These are phyloP conservation scores for Trichophyton rubrum DNA, from an alignment of 2,329 filamentous ascomycete species.

Conservation along the genomic window DNA sequence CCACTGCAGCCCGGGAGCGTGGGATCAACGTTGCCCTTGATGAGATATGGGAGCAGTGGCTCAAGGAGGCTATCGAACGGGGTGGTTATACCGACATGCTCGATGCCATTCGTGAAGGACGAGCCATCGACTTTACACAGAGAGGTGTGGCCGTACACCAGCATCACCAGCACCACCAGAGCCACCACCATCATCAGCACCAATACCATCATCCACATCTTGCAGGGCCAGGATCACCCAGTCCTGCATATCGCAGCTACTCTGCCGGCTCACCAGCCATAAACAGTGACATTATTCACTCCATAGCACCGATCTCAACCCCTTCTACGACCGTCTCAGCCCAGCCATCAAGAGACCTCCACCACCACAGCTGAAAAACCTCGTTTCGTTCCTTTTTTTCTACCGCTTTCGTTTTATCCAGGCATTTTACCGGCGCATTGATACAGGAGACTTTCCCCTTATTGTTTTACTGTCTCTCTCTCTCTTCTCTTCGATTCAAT, in stretches of 20 bases:
- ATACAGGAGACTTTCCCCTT: background rate
- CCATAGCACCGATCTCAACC: background rate
- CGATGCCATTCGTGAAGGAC: conserved; percentile 27
- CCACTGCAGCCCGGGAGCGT: conserved; percentile 41
- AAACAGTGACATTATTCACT: background rate
- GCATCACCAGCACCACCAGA: background rate
- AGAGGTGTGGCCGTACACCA: background rate
- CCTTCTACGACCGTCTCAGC: background rate
- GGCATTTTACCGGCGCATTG: conserved; percentile 4
- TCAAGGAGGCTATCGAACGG: conserved; percentile 44
- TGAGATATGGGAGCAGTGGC: conserved; percentile 44
- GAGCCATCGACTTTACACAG: conserved; percentile 19
- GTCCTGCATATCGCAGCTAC: background rate
- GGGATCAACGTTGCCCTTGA: conserved; percentile 35
- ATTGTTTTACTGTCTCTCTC: background rate
- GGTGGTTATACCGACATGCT: conserved; percentile 33
- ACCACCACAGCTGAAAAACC: background rate
- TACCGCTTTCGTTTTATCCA: background rate
- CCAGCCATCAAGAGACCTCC: conserved; percentile 1
- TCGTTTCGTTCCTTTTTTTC: background rate
- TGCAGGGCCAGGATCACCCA: background rate
- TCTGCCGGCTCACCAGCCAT: background rate
- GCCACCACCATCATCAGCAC: background rate
- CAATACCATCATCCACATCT: background rate
- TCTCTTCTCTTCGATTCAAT: background rate